A percentile compares a stretch with the other conserved stretches of the same genome.
Conservation (phyloP, 176 grass and related monocot species). For the Alloteropsis semialata region DNA sequence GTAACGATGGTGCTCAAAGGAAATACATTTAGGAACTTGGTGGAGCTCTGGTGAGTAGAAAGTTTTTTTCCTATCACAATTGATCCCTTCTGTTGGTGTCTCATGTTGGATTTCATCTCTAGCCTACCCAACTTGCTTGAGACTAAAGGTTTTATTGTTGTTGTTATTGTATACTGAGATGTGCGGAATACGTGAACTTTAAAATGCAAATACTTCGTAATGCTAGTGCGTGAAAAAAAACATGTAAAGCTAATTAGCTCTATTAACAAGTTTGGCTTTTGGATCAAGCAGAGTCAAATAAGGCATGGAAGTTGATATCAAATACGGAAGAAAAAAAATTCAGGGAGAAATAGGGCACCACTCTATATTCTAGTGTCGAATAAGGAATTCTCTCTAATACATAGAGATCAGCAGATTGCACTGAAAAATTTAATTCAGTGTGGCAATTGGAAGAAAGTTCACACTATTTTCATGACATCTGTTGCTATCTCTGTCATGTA, state of each 20-base stretch:
- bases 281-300: no score
- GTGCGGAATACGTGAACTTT: not conserved
- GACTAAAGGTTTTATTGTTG: no score
- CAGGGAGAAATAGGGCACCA: no score
- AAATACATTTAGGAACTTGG: slow-evolving; percentile 79
- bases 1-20: slow-evolving; percentile 56
- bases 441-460: slow-evolving; percentile 73
- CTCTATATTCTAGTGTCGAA: no score
- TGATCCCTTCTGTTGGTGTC: no score
- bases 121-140: no score
- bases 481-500: slow-evolving; percentile 90
- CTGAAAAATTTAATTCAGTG: slow-evolving; percentile 79
- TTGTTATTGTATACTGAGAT: not conserved
- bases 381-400: no score
- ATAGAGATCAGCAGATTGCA: slow-evolving; percentile 51
- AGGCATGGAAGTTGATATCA: no score
- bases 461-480: slow-evolving; percentile 80
- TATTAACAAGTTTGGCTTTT: slow-evolving; percentile 72
- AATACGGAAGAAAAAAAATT: no score
- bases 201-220: not conserved
- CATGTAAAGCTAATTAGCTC: not conserved
- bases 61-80: slow-evolving; percentile 21
- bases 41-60: slow-evolving; percentile 77
- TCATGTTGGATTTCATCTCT: no score
- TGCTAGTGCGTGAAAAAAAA: not conserved